A percentile compares a stretch with the other conserved stretches of the same genome.
Conservation (phyloP, 2,329 filamentous ascomycete species). For the Aspergillus fischeri region DNA sequence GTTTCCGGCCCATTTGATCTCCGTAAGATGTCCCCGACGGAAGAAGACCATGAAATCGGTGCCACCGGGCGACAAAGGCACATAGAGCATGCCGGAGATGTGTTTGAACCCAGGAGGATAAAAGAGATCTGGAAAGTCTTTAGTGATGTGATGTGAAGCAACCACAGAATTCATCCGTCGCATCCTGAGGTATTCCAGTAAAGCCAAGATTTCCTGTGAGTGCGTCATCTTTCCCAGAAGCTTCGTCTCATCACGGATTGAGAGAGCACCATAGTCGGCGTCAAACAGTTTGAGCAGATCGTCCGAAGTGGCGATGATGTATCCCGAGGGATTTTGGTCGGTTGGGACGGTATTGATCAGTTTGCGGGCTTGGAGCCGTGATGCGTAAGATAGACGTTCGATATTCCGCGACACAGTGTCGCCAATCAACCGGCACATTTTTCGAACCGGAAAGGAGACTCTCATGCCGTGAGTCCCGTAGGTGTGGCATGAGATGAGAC, state of each 20-base stretch:
- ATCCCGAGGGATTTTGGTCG: conserved; percentile 76
- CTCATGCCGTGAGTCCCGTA: conserved; percentile 81
- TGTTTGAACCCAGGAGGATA: conserved; percentile 75
- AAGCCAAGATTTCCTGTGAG: conserved; percentile 75
- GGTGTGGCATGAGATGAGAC: conserved; percentile 78
- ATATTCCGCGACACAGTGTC: conserved; percentile 85
- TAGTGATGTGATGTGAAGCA: conserved; percentile 68
- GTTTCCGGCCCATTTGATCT: conserved; percentile 74
- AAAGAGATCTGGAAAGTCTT: conserved; percentile 75
- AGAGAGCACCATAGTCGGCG: conserved; percentile 80
- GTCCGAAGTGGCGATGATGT: conserved; percentile 85
- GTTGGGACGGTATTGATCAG: conserved; percentile 84
- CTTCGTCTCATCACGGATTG: conserved; percentile 84
- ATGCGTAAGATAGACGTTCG: conserved; percentile 80
- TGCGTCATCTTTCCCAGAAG: conserved; percentile 71
- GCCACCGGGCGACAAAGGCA: conserved; percentile 72
- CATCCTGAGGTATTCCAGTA: conserved; percentile 80
- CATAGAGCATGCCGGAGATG: conserved; percentile 74
- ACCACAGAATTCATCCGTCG: conserved; percentile 70
- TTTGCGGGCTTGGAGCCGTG: conserved; percentile 77
- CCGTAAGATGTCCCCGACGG: conserved; percentile 69
- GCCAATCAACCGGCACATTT: conserved; percentile 84
- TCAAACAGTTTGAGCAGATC: conserved; percentile 80
- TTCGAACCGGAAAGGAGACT: conserved; percentile 86
- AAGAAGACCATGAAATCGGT: conserved; percentile 89